Conservation (phyloP, 1,284 basidiomycete genomes). For the Gomphus bonarii region DNA sequence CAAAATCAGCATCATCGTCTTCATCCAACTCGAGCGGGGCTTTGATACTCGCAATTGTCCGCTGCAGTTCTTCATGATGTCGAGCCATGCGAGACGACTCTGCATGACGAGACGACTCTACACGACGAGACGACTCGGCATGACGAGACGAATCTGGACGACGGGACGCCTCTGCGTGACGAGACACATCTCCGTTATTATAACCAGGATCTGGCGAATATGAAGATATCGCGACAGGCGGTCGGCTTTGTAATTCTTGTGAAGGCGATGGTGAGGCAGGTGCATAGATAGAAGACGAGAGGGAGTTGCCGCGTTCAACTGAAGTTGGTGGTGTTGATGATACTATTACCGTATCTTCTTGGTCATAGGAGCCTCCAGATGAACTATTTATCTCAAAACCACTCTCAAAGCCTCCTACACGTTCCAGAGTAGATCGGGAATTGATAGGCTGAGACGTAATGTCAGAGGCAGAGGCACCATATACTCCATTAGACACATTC, state of each 20-base stretch:
- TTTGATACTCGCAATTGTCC: slow-evolving; percentile 13
- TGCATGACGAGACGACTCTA: too few relatives aligned
- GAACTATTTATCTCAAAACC: neutral
- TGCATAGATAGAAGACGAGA: slow-evolving; percentile 9
- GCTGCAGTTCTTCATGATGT: slow-evolving; percentile 7
- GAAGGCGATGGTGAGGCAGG: slow-evolving; percentile 4
- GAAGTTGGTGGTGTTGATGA: neutral
- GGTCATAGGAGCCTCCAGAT: neutral
- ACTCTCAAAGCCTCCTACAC: neutral
- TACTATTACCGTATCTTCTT: neutral
- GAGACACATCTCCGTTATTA: neutral
- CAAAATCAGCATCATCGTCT: slow-evolving; percentile 34
- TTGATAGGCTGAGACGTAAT: neutral
- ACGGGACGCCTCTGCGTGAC: neutral
- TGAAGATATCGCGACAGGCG: neutral
- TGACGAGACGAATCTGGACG: too few relatives aligned
- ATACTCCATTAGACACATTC: neutral
- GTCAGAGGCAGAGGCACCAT: neutral
- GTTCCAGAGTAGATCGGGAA: neutral
- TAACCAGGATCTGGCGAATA: neutral
- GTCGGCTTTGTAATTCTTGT: neutral
- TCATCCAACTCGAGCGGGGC: slow-evolving; percentile 19
- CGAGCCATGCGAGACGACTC: slow-evolving; percentile 6
- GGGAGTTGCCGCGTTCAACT: slow-evolving; percentile 4
- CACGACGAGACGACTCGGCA: too few relatives aligned